Evolutionary conservation across 768 basidiomycete species (phyloP).

Genomic region (Boletus tomentosulus): DNA sequence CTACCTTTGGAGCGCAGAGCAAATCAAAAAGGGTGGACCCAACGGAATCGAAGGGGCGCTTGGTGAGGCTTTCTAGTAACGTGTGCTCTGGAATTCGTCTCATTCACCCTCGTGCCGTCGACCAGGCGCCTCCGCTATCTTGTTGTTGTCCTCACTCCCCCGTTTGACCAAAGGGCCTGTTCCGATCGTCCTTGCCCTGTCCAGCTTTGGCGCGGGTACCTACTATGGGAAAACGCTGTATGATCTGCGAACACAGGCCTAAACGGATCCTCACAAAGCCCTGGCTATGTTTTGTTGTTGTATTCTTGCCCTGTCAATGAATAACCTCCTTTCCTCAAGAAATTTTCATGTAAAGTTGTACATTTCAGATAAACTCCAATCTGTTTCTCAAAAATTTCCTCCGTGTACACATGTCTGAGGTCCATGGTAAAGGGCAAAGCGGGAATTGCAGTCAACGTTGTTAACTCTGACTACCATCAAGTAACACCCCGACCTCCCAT

Average conservation of each 20-base stretch:
- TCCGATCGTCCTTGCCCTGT: slow-evolving; percentile 56
- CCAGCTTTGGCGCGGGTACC: slow-evolving; percentile 53
- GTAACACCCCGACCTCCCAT: background rate
- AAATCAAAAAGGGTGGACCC: slow-evolving; percentile 64
- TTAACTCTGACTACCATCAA: background rate
- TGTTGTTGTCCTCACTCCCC: slow-evolving; percentile 71
- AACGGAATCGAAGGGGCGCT: slow-evolving; percentile 79
- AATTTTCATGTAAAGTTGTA: slow-evolving; percentile 10
- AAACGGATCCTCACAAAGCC: background rate
- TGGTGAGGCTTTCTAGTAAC: slow-evolving; percentile 41
- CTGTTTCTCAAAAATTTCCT: background rate
- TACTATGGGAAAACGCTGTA: slow-evolving; percentile 69
- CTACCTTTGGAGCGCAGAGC: slow-evolving; percentile 76
- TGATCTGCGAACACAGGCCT: slow-evolving; percentile 24
- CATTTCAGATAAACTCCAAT: slow-evolving; percentile 5
- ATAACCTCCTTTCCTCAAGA: background rate
- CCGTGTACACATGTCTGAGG: slow-evolving; percentile 3
- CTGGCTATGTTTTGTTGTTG: background rate
- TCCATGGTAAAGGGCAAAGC: background rate
- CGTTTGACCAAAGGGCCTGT: slow-evolving; percentile 72
- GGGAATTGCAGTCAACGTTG: slow-evolving; percentile 1
- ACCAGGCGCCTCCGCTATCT: slow-evolving; percentile 70
- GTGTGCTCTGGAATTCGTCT: background rate
- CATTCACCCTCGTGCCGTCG: background rate
- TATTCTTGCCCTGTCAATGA: slow-evolving; percentile 8